A percentile compares a stretch with the other conserved stretches of the same genome.
These are phyloP conservation scores for Pilasporangium apinafurcum DNA, from an alignment of 352 stramenopile genomes.

Conservation along the genomic window DNA sequence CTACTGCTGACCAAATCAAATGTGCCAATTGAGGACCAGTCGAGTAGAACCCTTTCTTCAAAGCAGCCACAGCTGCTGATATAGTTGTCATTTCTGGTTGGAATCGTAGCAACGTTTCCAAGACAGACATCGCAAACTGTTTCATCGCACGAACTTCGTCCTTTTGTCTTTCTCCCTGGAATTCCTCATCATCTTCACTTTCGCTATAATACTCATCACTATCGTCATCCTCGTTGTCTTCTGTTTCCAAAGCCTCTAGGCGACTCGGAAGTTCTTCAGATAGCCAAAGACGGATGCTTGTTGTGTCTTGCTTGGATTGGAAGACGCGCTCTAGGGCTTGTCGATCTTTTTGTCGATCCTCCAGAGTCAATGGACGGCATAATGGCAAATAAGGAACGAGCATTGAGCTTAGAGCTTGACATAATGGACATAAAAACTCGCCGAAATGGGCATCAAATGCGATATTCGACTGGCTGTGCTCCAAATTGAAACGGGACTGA, in stretches of 20 bases:
- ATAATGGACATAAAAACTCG: constrained; percentile 89
- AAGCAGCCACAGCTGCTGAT: constrained; percentile 33
- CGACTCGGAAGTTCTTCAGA: constrained; percentile 35
- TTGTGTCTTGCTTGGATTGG: constrained; percentile 65
- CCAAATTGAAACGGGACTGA: constrained; percentile 60
- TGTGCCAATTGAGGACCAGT: constrained; percentile 62
- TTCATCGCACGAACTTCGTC: constrained; percentile 69
- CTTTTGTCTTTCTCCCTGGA: constrained; percentile 6
- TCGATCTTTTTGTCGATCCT: constrained; percentile 47
- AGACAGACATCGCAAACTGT: constrained; percentile 62
- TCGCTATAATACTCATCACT: constrained; percentile 10
- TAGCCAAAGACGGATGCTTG: constrained; percentile 57
- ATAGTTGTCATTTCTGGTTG: constrained; percentile 54
- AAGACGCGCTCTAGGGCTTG: constrained; percentile 72
- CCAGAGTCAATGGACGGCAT: constrained; percentile 41
- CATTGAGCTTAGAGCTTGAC: constrained; percentile 88
- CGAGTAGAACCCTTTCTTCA: constrained; percentile 72
- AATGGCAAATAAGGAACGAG: constrained; percentile 76
- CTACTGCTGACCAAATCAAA: constrained; percentile 70
- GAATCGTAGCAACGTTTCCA: constrained; percentile 62
- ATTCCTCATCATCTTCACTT: constrained; percentile 17
- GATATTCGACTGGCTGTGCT: constrained; percentile 74
- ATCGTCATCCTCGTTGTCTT: constrained; percentile 22
- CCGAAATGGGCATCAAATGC: constrained; percentile 80
- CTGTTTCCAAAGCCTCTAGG: constrained; percentile 24